phyloP scores from a whole-genome alignment of 768 basidiomycete species.

The Rubroboletus satanas region DNA sequence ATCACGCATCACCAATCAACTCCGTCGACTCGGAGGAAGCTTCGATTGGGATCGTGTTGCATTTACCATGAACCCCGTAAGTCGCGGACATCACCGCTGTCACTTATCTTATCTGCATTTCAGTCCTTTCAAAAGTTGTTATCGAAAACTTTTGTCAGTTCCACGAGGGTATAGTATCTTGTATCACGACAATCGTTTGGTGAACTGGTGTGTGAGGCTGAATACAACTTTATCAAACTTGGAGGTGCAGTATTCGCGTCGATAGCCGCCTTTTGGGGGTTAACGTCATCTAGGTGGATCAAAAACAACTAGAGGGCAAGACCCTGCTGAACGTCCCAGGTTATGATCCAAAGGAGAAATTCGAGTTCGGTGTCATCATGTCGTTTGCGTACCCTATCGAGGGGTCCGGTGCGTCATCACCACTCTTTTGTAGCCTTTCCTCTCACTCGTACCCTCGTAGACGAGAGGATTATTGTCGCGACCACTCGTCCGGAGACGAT shows the following conservation, averaged over 20 bases:
- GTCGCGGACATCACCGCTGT: slow-evolving; percentile 12
- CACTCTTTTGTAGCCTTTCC: neutral
- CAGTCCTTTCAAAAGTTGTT: slow-evolving; percentile 82
- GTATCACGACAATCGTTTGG: slow-evolving; percentile 93
- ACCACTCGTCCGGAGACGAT: slow-evolving; percentile 99
- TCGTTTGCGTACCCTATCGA: slow-evolving; percentile 95
- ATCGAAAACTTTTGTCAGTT: slow-evolving; percentile 87
- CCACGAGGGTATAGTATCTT: slow-evolving; percentile 87
- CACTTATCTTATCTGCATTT: slow-evolving; percentile 1
- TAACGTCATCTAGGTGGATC: slow-evolving; percentile 64
- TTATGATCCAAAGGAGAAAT: slow-evolving; percentile 91
- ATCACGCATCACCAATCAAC: slow-evolving; percentile 84
- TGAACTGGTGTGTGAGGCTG: slow-evolving; percentile 96
- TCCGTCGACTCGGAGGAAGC: slow-evolving; percentile 84
- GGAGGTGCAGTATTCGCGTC: slow-evolving; percentile 54
- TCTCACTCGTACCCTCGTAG: slow-evolving; percentile 33
- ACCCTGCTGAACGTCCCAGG: slow-evolving; percentile 90
- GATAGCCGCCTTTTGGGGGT: neutral
- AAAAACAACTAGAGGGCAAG: slow-evolving; percentile 80
- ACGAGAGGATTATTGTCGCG: slow-evolving; percentile 89
- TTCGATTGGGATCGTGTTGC: slow-evolving; percentile 94
- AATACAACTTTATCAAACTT: slow-evolving; percentile 98
- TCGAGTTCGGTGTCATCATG: slow-evolving; percentile 95
- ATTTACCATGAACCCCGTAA: slow-evolving; percentile 91
- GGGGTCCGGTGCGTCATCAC: slow-evolving; percentile 55